Conservation (phyloP, 2,329 filamentous ascomycete genomes). For the Onygenales sp. region DNA sequence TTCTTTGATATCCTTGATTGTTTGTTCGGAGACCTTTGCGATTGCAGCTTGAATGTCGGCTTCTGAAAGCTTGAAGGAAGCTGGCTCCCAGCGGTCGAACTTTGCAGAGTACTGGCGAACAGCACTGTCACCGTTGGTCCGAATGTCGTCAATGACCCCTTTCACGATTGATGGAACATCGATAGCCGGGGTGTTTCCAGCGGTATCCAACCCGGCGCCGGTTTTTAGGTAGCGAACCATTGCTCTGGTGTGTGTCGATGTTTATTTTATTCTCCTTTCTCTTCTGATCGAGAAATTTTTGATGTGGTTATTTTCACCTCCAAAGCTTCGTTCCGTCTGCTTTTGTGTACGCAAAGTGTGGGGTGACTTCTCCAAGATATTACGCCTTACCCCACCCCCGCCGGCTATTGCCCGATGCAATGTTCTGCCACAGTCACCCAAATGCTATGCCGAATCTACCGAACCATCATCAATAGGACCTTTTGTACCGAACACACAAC, state of each 20-base stretch:
- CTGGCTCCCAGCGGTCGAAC: slow-evolving; percentile 46
- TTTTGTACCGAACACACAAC: too few species aligned
- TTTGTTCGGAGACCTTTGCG: slow-evolving; percentile 36
- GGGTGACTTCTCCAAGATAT: not conserved
- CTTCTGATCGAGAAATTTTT: not conserved
- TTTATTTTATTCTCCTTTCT: not conserved
- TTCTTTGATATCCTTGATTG: slow-evolving; percentile 44
- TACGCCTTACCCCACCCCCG: not conserved
- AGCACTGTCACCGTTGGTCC: slow-evolving; percentile 38
- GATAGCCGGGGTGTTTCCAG: not conserved
- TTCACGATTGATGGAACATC: slow-evolving; percentile 36
- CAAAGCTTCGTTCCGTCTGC: not conserved
- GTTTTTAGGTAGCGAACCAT: slow-evolving; percentile 3
- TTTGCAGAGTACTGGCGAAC: slow-evolving; percentile 43
- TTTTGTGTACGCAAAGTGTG: not conserved
- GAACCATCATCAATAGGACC: too few species aligned
- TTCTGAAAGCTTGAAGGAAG: slow-evolving; percentile 39
- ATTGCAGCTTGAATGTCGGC: slow-evolving; percentile 38
- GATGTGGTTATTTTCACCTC: not conserved
- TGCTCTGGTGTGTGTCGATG: not conserved
- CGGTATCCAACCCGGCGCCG: not conserved
- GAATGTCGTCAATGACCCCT: slow-evolving; percentile 40
- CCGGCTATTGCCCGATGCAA: not conserved
- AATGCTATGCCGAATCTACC: not conserved
- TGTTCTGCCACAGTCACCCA: not conserved